phyloP scores from a whole-genome alignment of 1,284 basidiomycete species.

The Pseudozyma pruni region DNA sequence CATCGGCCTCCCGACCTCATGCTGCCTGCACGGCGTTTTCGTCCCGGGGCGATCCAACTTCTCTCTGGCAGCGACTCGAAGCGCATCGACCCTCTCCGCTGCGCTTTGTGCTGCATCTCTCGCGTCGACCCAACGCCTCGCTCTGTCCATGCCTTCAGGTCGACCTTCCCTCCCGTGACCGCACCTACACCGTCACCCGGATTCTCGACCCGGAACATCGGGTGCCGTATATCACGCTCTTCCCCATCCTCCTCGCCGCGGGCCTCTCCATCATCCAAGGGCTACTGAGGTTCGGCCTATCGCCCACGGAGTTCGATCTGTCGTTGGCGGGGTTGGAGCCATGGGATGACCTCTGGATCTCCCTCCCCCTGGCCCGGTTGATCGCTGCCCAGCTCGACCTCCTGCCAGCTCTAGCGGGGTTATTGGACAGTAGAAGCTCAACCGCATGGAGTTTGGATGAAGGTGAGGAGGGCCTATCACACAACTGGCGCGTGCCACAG shows the following conservation, averaged over 20 bases:
- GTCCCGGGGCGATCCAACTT: not conserved
- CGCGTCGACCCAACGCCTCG: slow-evolving; percentile 22
- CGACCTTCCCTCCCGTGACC: not conserved
- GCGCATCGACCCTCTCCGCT: slow-evolving; percentile 17
- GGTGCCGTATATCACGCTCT: slow-evolving; percentile 36
- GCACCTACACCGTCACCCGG: slow-evolving; percentile 14
- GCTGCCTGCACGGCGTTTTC: too few species aligned
- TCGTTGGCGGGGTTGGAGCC: slow-evolving; percentile 43
- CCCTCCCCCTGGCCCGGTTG: slow-evolving; percentile 17
- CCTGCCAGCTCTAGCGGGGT: not conserved
- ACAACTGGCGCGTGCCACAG: slow-evolving; percentile 42
- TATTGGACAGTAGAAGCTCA: slow-evolving; percentile 12
- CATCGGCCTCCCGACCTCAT: too few species aligned
- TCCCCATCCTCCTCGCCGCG: slow-evolving; percentile 14
- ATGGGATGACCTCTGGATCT: slow-evolving; percentile 41
- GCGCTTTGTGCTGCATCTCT: slow-evolving; percentile 26
- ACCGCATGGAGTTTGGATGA: slow-evolving; percentile 42
- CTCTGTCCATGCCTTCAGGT: slow-evolving; percentile 36
- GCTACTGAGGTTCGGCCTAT: slow-evolving; percentile 17
- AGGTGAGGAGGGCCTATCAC: slow-evolving; percentile 11
- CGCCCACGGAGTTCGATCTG: slow-evolving; percentile 14
- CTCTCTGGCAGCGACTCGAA: slow-evolving; percentile 20
- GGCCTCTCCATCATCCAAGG: slow-evolving; percentile 31
- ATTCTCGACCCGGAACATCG: slow-evolving; percentile 48
- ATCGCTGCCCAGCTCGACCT: slow-evolving; percentile 16